Evolutionary conservation across 768 basidiomycete genomes (phyloP).

Genomic region (Scleroderma bovista): DNA sequence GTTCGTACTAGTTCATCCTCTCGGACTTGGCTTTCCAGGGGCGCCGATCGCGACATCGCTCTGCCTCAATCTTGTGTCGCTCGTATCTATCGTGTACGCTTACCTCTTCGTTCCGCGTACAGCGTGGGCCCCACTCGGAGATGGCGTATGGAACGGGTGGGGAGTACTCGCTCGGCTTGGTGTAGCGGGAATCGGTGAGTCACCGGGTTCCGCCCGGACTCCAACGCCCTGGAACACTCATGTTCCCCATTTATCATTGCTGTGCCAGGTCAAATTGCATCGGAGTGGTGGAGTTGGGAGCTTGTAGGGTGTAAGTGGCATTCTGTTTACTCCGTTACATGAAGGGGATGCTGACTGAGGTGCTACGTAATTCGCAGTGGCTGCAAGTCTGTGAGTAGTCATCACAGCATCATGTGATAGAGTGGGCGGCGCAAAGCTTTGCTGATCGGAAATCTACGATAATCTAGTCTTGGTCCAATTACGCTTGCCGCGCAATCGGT

Average conservation of each 20-base stretch:
- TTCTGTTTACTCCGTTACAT: background rate
- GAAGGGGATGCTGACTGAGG: background rate
- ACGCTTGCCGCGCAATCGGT: conserved; percentile 87
- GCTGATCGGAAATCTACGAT: conserved; percentile 1
- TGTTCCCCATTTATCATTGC: background rate
- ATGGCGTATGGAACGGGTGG: conserved; percentile 60
- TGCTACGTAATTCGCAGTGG: conserved; percentile 29
- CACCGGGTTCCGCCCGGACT: background rate
- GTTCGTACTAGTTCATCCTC: conserved; percentile 30
- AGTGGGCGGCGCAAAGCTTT: no score
- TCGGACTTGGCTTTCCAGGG: conserved; percentile 86
- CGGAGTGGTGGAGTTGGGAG: conserved; percentile 99
- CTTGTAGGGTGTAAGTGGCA: conserved; percentile 47
- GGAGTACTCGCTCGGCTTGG: conserved; percentile 71
- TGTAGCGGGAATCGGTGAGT: conserved; percentile 57
- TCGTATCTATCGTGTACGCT: conserved; percentile 59
- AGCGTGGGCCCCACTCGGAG: conserved; percentile 78
- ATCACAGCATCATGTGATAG: background rate
- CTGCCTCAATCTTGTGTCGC: conserved; percentile 79
- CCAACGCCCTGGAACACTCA: background rate
- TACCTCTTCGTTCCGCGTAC: conserved; percentile 54
- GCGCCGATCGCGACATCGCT: conserved; percentile 88
- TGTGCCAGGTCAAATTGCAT: conserved; percentile 61
- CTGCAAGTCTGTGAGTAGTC: conserved; percentile 44
- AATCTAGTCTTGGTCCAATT: conserved; percentile 65